Percentiles rank a stretch among this genome's conserved stretches.
phyloP scores from a whole-genome alignment of 1,284 basidiomycete genomes.

The Agroathelia rolfsii region DNA sequence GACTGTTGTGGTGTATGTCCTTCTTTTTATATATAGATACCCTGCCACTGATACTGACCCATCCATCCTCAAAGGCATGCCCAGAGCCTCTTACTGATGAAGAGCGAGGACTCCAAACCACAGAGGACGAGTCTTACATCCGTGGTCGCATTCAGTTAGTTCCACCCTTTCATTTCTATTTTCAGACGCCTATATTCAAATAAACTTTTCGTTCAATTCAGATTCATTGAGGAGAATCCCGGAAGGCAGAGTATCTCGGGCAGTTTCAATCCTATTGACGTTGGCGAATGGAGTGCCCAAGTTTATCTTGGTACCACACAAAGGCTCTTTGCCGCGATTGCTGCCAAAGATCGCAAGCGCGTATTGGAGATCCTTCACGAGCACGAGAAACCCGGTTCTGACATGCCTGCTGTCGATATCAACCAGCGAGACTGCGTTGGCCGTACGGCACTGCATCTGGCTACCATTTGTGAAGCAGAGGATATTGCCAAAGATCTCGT shows the following conservation, averaged over 20 bases:
- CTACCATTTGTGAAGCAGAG: constrained; percentile 32
- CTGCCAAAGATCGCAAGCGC: constrained; percentile 25
- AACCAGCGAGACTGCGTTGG: constrained; percentile 50
- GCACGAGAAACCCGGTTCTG: too few relatives aligned
- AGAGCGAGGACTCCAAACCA: constrained; percentile 36
- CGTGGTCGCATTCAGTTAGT: constrained; percentile 41
- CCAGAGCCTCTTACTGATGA: constrained; percentile 40
- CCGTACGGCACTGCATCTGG: constrained; percentile 44
- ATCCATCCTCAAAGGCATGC: constrained; percentile 29
- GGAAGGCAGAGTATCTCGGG: constrained; percentile 51
- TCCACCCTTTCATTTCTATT: not conserved
- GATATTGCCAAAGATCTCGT: constrained; percentile 41
- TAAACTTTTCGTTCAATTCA: constrained; percentile 12
- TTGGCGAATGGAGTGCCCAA: constrained; percentile 53
- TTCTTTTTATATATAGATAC: not conserved
- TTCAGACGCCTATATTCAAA: not conserved
- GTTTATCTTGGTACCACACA: constrained; percentile 44
- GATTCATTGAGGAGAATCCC: constrained; percentile 48
- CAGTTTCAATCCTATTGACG: constrained; percentile 55
- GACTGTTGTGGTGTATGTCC: constrained; percentile 46
- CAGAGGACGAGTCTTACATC: constrained; percentile 43
- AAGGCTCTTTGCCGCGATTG: constrained; percentile 45
- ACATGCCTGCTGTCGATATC: constrained; percentile 34
- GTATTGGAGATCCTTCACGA: constrained; percentile 31
- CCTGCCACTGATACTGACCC: not conserved